Evolutionary conservation across 1,284 basidiomycete genomes (phyloP).

Genomic region (Malassezia vespertilionis): DNA sequence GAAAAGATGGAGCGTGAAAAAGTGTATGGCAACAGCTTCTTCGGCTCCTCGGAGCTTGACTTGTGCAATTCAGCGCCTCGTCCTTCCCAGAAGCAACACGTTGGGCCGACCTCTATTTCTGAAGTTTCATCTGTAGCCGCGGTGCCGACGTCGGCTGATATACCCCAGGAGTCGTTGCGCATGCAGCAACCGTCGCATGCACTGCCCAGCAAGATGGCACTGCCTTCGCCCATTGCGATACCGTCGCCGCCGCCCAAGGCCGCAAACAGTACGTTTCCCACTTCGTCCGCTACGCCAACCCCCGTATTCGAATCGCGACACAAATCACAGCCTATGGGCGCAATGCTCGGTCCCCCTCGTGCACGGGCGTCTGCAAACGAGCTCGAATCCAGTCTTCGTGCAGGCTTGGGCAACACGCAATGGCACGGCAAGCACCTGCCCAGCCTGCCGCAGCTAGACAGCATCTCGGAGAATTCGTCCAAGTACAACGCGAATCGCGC

Average conservation of each 20-base stretch:
- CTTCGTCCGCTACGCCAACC: constrained; percentile 22
- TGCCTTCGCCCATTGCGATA: constrained; percentile 9
- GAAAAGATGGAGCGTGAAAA: constrained; percentile 90
- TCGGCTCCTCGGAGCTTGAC: constrained; percentile 76
- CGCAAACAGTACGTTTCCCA: constrained; percentile 15
- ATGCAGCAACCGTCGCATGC: constrained; percentile 39
- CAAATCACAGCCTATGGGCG: constrained; percentile 36
- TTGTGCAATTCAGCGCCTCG: constrained; percentile 21
- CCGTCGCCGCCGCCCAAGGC: constrained; percentile 13
- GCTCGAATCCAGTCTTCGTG: constrained; percentile 21
- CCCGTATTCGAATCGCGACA: constrained; percentile 46
- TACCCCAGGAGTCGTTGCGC: constrained; percentile 38
- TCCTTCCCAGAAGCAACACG: constrained; percentile 8
- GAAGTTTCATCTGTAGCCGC: constrained; percentile 13
- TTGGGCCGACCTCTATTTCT: constrained; percentile 10
- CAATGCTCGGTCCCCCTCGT: constrained; percentile 42
- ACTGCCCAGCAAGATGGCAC: constrained; percentile 29
- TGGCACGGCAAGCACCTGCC: constrained; percentile 8
- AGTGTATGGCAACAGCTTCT: constrained; percentile 83
- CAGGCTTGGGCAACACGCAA: not conserved
- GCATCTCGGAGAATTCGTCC: not conserved
- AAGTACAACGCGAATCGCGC: not conserved
- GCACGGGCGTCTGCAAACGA: constrained; percentile 40
- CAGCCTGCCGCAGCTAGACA: not conserved
- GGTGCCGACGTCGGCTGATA: constrained; percentile 45